Percentiles rank a stretch among this genome's conserved stretches.
Conservation (phyloP, 1,139 yeast genomes). For the Kodamaea sp. region DNA sequence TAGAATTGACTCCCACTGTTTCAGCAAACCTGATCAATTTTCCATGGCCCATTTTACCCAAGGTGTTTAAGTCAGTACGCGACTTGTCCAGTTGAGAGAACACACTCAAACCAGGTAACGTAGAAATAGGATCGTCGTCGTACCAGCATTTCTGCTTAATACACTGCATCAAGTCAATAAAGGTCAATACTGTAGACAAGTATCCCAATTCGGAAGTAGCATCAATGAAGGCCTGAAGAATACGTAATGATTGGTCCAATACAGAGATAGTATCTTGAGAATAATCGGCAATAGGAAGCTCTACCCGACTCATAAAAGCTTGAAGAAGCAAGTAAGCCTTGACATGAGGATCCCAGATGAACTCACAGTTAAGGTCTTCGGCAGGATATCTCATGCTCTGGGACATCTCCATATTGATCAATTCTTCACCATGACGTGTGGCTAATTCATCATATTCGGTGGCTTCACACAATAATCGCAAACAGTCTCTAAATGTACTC, state of each 20-base stretch:
- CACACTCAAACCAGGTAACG: constrained; percentile 69
- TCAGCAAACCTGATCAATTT: constrained; percentile 35
- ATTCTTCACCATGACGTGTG: constrained; percentile 92
- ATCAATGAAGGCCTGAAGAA: constrained; percentile 89
- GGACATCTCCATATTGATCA: constrained; percentile 88
- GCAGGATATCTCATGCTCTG: constrained; percentile 77
- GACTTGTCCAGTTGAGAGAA: constrained; percentile 12
- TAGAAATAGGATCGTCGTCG: constrained; percentile 68
- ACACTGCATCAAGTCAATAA: constrained; percentile 78
- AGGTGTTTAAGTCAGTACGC: constrained; percentile 13
- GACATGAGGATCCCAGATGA: constrained; percentile 95
- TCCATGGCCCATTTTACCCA: constrained; percentile 26
- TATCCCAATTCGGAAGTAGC: constrained; percentile 85
- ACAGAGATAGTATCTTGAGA: constrained; percentile 92
- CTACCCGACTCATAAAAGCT: constrained; percentile 81
- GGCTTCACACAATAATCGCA: constrained; percentile 75
- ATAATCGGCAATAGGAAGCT: constrained; percentile 93
- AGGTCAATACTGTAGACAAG: constrained; percentile 55
- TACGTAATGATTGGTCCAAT: constrained; percentile 90
- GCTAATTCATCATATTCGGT: constrained; percentile 91
- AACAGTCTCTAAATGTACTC: constrained; percentile 66
- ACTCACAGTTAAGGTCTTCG: constrained; percentile 61
- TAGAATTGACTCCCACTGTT: constrained; percentile 34
- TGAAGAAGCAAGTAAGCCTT: constrained; percentile 84
- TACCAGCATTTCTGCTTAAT: constrained; percentile 88